A percentile compares a stretch with the other conserved stretches of the same genome.
These are phyloP conservation scores for Didymella segeticola DNA, from an alignment of 2,329 filamentous ascomycete genomes.

Conservation along the genomic window DNA sequence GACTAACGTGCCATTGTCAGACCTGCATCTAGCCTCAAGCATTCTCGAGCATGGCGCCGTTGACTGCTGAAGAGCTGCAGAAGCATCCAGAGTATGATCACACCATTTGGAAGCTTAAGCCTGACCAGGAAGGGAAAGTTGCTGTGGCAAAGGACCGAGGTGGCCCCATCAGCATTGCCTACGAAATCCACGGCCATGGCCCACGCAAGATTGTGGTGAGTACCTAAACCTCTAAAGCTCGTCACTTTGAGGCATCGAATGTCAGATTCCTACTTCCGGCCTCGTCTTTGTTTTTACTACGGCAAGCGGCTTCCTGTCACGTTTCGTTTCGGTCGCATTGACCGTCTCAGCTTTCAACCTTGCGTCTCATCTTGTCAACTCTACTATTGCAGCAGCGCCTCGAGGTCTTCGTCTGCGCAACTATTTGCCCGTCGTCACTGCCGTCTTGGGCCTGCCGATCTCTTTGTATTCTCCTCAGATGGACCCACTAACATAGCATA, in stretches of 20 bases:
- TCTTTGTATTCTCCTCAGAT: neutral
- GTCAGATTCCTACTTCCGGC: constrained; percentile 24
- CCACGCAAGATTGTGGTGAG: constrained; percentile 75
- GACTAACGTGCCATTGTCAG: constrained; percentile 15
- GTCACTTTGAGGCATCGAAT: constrained; percentile 25
- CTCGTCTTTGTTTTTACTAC: constrained; percentile 10
- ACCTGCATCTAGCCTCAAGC: constrained; percentile 8
- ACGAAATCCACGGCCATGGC: constrained; percentile 80
- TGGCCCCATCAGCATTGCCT: constrained; percentile 77
- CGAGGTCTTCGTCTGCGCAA: neutral
- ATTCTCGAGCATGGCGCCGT: constrained; percentile 33
- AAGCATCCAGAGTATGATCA: constrained; percentile 71
- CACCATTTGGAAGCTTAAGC: constrained; percentile 72
- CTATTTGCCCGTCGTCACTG: constrained; percentile 2
- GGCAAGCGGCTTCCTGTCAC: constrained; percentile 18
- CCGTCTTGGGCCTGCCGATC: neutral
- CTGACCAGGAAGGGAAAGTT: constrained; percentile 66
- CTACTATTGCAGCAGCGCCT: neutral
- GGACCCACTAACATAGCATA: constrained; percentile 46
- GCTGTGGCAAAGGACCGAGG: constrained; percentile 73
- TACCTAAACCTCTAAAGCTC: constrained; percentile 35
- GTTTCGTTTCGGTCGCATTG: constrained; percentile 49
- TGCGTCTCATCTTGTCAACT: constrained; percentile 34
- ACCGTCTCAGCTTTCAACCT: constrained; percentile 40
- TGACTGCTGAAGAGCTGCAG: constrained; percentile 65